A percentile compares a stretch with the other conserved stretches of the same genome.
Conservation (phyloP, 2,329 filamentous ascomycete species). For the Amylocarpus encephaloides region DNA sequence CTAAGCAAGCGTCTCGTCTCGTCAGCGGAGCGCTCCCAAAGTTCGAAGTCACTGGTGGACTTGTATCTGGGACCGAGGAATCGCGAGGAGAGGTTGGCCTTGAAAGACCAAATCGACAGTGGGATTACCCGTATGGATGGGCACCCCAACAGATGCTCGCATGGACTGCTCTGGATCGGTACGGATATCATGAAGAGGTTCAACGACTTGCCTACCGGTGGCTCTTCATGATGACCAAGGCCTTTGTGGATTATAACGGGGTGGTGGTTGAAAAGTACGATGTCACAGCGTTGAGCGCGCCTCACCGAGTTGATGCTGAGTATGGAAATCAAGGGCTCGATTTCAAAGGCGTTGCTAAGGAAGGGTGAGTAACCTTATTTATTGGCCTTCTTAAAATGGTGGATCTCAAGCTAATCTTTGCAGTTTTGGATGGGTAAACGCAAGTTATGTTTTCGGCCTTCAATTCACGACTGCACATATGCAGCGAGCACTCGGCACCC, state of each 20-base stretch:
- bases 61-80: slow-evolving; percentile 83
- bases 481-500: slow-evolving; percentile 77
- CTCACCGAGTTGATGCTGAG: slow-evolving; percentile 91
- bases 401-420: slow-evolving; percentile 21
- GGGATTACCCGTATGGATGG: slow-evolving; percentile 98
- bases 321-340: slow-evolving; percentile 95
- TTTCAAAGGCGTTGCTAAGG: slow-evolving; percentile 91
- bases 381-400: neutral
- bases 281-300: slow-evolving; percentile 82
- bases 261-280: slow-evolving; percentile 99
- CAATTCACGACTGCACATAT: slow-evolving; percentile 85
- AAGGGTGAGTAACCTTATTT: slow-evolving; percentile 96
- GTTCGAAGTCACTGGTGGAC: slow-evolving; percentile 81
- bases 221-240: slow-evolving; percentile 97
- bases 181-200: slow-evolving; percentile 85
- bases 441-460: slow-evolving; percentile 90
- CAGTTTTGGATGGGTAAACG: slow-evolving; percentile 98
- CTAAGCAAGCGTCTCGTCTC: slow-evolving; percentile 77
- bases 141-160: slow-evolving; percentile 97
- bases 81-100: slow-evolving; percentile 76
- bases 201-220: slow-evolving; percentile 90
- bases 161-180: slow-evolving; percentile 87
- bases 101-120: slow-evolving; percentile 87
- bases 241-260: slow-evolving; percentile 97
- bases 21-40: slow-evolving; percentile 76